Percentiles rank a stretch among this genome's conserved stretches.
phyloP scores from a whole-genome alignment of 148 eudicot genomes.

The Silene uniflora region DNA sequence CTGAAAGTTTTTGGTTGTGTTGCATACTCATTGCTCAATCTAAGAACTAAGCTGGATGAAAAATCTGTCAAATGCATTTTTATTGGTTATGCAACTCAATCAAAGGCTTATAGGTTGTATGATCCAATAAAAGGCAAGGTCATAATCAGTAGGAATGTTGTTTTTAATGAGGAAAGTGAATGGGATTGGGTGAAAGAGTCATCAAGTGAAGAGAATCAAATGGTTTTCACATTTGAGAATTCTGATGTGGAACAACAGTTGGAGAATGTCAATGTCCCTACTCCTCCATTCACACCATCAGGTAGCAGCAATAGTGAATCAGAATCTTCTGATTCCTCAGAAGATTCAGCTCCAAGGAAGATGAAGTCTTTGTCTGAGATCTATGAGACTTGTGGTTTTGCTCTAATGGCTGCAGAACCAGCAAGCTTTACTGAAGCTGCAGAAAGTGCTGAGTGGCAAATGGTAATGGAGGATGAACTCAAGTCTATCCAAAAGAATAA shows the following conservation, averaged over 20 bases:
- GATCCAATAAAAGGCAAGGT: constrained; percentile 11
- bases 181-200: constrained; percentile 2
- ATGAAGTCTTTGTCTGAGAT: neutral
- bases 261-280: neutral
- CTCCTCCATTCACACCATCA: neutral
- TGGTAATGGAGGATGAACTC: constrained; percentile 16
- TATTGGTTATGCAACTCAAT: constrained; percentile 15
- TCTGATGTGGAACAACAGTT: neutral
- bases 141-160: constrained; percentile 11
- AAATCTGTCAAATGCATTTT: constrained; percentile 17
- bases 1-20: constrained; percentile 3
- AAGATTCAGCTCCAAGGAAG: neutral
- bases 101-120: constrained; percentile 22
- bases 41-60: constrained; percentile 8
- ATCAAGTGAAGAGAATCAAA: neutral
- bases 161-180: constrained; percentile 9
- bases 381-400: constrained; percentile 1
- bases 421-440: constrained; percentile 5
- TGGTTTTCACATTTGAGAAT: neutral
- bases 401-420: constrained; percentile 1
- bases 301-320: neutral
- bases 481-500: neutral
- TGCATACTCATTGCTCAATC: neutral
- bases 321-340: neutral
- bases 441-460: neutral